phyloP scores from a whole-genome alignment of 192 early-diverging fungal species.

The Chytriomyces hyalinus region DNA sequence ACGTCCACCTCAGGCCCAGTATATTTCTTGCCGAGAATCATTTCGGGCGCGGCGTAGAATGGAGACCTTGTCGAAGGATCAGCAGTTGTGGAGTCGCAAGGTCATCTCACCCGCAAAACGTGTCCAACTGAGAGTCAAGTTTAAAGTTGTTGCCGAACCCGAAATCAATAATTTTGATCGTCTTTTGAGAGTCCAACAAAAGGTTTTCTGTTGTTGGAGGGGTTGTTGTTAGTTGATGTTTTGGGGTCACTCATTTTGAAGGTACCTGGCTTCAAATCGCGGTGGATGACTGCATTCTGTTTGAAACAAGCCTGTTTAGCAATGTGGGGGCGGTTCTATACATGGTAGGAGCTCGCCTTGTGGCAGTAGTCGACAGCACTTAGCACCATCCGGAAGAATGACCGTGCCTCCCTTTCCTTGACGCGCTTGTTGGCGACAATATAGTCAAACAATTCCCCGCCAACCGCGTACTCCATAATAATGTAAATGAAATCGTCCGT shows the following conservation, averaged over 20 bases:
- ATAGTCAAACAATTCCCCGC: conserved; percentile 86
- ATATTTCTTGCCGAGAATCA: conserved; percentile 81
- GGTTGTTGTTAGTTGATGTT: background rate
- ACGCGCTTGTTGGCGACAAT: conserved; percentile 81
- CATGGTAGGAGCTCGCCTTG: conserved; percentile 46
- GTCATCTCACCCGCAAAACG: conserved; percentile 66
- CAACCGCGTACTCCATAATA: conserved; percentile 86
- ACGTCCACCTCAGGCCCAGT: conserved; percentile 88
- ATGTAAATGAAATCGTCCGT: conserved; percentile 80
- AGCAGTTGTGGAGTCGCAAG: conserved; percentile 54
- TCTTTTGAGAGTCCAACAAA: conserved; percentile 71
- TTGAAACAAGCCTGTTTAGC: background rate
- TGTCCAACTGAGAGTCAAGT: conserved; percentile 51
- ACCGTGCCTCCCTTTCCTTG: conserved; percentile 83
- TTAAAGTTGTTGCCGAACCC: conserved; percentile 77
- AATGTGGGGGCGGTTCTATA: conserved; percentile 60
- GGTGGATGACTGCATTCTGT: conserved; percentile 69
- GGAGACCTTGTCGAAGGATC: conserved; percentile 51
- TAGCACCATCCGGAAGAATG: conserved; percentile 81
- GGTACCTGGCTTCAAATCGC: conserved; percentile 76
- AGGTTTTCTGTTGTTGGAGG: conserved; percentile 69
- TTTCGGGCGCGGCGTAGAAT: conserved; percentile 85
- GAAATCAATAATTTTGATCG: conserved; percentile 89
- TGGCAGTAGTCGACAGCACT: conserved; percentile 70
- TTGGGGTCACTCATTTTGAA: background rate